A percentile compares a stretch with the other conserved stretches of the same genome.
Evolutionary conservation across 495 filamentous ascomycete species (phyloP).

Genomic region (Polyplosphaeria fusca): DNA sequence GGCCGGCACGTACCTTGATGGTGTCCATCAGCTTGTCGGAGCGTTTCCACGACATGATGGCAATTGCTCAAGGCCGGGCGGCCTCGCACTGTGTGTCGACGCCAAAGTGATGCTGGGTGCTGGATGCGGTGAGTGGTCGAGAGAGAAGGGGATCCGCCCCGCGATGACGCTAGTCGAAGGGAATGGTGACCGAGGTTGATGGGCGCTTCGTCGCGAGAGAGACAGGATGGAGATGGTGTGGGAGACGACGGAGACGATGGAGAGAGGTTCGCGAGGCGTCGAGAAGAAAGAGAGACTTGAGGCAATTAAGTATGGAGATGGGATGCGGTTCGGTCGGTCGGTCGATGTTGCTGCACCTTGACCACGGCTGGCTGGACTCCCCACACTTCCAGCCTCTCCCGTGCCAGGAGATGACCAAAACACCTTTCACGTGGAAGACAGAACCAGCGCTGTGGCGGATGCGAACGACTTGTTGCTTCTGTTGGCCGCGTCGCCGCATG

Average conservation of each 20-base stretch:
- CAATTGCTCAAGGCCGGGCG: slow-evolving; percentile 27
- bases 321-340: not conserved
- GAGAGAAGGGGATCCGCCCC: slow-evolving; percentile 25
- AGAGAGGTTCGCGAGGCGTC: not conserved
- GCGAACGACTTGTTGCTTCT: no score
- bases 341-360: not conserved
- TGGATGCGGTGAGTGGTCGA: not conserved
- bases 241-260: not conserved
- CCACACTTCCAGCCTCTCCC: slow-evolving; percentile 34
- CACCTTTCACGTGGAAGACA: slow-evolving; percentile 1
- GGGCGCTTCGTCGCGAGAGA: not conserved
- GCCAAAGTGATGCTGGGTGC: slow-evolving; percentile 16
- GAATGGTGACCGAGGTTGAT: slow-evolving; percentile 12
- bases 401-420: slow-evolving; percentile 1
- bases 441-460: not conserved
- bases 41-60: slow-evolving; percentile 66
- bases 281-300: not conserved
- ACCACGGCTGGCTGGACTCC: slow-evolving; percentile 14
- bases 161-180: slow-evolving; percentile 30
- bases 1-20: slow-evolving; percentile 60
- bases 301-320: slow-evolving; percentile 1
- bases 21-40: slow-evolving; percentile 90
- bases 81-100: slow-evolving; percentile 19
- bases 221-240: not conserved
- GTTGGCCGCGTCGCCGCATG: no score